These are phyloP conservation scores for Castanopsis chinensis DNA, from an alignment of 306 rosid species.

Conservation along the genomic window DNA sequence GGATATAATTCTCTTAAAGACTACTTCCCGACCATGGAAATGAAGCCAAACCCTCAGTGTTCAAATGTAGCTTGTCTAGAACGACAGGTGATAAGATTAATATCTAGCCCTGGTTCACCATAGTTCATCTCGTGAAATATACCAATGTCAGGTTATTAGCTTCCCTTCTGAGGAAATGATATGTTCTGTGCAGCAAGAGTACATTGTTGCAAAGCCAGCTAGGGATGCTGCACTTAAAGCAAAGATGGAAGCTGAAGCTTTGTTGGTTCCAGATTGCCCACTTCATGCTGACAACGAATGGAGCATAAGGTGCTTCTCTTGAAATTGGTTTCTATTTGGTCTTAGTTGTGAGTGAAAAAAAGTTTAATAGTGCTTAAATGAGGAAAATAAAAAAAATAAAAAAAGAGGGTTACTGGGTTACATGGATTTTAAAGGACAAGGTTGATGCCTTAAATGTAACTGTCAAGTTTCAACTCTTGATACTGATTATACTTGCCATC, in stretches of 20 bases:
- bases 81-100: conserved; percentile 64
- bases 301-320: conserved; percentile 74
- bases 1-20: conserved; percentile 97
- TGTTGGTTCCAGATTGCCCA: conserved; percentile 52
- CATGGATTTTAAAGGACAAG: not conserved
- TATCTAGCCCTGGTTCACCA: conserved; percentile 8
- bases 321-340: not conserved
- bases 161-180: conserved; percentile 8
- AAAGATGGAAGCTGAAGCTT: conserved; percentile 69
- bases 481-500: not conserved
- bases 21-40: conserved; percentile 96
- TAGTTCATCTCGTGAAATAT: conserved; percentile 9
- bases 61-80: conserved; percentile 77
- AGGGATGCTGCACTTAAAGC: conserved; percentile 92
- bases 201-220: conserved; percentile 63
- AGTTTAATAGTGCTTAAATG: not conserved
- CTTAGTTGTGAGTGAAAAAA: not conserved
- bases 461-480: not conserved
- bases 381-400: not conserved
- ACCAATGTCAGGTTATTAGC: not conserved
- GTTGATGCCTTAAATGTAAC: not conserved
- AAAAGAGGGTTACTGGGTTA: not conserved
- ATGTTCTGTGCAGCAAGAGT: conserved; percentile 61
- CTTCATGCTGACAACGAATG: conserved; percentile 90
- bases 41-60: conserved; percentile 99